Evolutionary conservation across 1,284 basidiomycete species (phyloP), one percentile per base, ranked within the genome.

Genomic region (Takashimella tepidaria): DNA sequence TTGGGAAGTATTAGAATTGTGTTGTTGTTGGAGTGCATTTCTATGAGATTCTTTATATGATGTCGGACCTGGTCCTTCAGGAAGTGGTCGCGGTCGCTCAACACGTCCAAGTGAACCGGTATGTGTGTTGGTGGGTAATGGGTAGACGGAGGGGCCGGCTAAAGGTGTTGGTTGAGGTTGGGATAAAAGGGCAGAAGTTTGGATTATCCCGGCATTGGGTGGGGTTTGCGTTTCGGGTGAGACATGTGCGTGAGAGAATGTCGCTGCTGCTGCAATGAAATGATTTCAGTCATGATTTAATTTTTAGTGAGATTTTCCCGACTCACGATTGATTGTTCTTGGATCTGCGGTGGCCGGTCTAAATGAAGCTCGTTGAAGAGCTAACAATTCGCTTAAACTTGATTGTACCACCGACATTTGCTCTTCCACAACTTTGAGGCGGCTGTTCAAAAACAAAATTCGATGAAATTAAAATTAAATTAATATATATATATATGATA

Each of bases 341-440:
- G 31, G 31, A 16, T 37, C 31, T 8, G 31, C 8, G 31, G 41
- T 12, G 13, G 46, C 79, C 70, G 20, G 78, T 68, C 12, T 69
- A 67, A 46, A 79, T 79, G 83, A 47, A 86, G 72, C 66, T 83
- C 83, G 51, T 43, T 71, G 70, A 13, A 70, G 53, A 19, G 81
- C 77, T 41, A 87, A 81, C 55, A 93, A 81, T 68, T 93, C 90
- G 45, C 83, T 75, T n/a, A 93, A 78, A 0, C 83, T 85, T 54
- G 78, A 83, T 63, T 88, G 86, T 50, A 92, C 90, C 16, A 81
- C 78, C 27, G 84, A 81, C 56, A 92, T 89, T 72, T 89, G 88
- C 21, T 81, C 65, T 72, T 93, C 90, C 51, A 93, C 82, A 65
- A 84, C 86, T 62, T 88, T 84, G 60, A 93, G 88, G 50, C 90